These are phyloP conservation scores for Exophiala alcalophila DNA, from an alignment of 2,329 filamentous ascomycete genomes.

Conservation along the genomic window DNA sequence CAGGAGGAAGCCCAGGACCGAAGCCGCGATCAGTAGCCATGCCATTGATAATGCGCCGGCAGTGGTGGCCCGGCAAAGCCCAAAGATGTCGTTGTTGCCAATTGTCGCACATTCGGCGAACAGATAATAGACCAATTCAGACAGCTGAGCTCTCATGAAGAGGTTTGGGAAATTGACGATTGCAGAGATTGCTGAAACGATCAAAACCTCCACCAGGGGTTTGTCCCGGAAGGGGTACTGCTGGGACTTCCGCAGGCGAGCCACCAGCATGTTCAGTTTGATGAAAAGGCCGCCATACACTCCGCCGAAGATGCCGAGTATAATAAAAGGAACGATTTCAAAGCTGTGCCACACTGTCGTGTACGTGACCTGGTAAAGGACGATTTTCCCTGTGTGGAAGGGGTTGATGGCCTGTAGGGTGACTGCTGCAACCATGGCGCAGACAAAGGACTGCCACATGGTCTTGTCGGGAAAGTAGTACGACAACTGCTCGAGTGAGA, in stretches of 20 bases:
- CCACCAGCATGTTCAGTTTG: slow-evolving; percentile 84
- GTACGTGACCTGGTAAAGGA: slow-evolving; percentile 93
- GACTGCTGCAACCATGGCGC: slow-evolving; percentile 96
- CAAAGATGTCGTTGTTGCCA: slow-evolving; percentile 74
- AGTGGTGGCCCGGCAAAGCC: slow-evolving; percentile 77
- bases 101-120: slow-evolving; percentile 86
- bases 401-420: slow-evolving; percentile 90
- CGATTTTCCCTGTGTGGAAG: slow-evolving; percentile 91
- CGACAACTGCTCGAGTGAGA: slow-evolving; percentile 93
- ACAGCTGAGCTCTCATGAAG: slow-evolving; percentile 90
- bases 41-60: slow-evolving; percentile 79
- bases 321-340: slow-evolving; percentile 80
- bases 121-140: slow-evolving; percentile 84
- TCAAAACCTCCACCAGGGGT: slow-evolving; percentile 74
- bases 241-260: slow-evolving; percentile 69
- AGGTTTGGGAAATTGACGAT: slow-evolving; percentile 93
- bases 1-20: slow-evolving; percentile 78
- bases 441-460: slow-evolving; percentile 99
- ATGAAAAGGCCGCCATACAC: slow-evolving; percentile 94
- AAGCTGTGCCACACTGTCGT: slow-evolving; percentile 91
- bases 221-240: slow-evolving; percentile 48
- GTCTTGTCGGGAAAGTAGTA: slow-evolving; percentile 99
- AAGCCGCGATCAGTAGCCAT: slow-evolving; percentile 75
- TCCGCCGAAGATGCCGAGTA: slow-evolving; percentile 87
- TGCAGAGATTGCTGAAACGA: slow-evolving; percentile 78